Conservation (phyloP, 2,329 filamentous ascomycete genomes). For the Xylaria multiplex region DNA sequence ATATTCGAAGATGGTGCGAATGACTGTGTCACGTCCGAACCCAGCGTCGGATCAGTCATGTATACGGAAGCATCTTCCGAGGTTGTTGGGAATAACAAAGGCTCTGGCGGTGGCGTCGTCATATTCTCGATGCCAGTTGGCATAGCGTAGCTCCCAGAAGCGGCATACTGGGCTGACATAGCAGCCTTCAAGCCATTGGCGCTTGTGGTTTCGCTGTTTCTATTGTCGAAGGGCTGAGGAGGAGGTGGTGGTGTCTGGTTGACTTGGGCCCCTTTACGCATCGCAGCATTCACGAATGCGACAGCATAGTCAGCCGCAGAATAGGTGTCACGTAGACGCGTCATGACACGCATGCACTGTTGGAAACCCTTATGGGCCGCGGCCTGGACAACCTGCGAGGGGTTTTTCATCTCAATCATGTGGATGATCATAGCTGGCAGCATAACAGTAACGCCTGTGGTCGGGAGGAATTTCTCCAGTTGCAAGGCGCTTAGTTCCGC, state of each 20-base stretch:
- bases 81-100: conserved; percentile 48
- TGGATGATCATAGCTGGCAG: conserved; percentile 95
- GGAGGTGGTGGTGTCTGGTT: conserved; percentile 14
- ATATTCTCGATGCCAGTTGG: conserved; percentile 42
- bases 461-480: conserved; percentile 83
- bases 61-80: conserved; percentile 15
- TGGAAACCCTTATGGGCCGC: conserved; percentile 83
- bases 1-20: conserved; percentile 23
- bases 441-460: conserved; percentile 89
- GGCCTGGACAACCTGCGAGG: conserved; percentile 75
- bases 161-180: conserved; percentile 39
- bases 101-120: conserved; percentile 65
- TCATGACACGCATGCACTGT: conserved; percentile 92
- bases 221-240: conserved; percentile 13
- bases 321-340: conserved; percentile 87
- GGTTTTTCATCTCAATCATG: conserved; percentile 89
- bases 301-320: conserved; percentile 96
- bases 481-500: conserved; percentile 77
- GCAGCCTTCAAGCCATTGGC: conserved; percentile 38
- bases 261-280: conserved; percentile 70
- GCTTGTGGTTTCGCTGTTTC: conserved; percentile 68
- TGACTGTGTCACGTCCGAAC: conserved; percentile 25
- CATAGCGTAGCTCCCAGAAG: conserved; percentile 24
- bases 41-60: conserved; percentile 25
- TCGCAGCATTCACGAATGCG: conserved; percentile 90